phyloP scores from a whole-genome alignment of 345 rosid species.

The Sonneratia caseolaris region DNA sequence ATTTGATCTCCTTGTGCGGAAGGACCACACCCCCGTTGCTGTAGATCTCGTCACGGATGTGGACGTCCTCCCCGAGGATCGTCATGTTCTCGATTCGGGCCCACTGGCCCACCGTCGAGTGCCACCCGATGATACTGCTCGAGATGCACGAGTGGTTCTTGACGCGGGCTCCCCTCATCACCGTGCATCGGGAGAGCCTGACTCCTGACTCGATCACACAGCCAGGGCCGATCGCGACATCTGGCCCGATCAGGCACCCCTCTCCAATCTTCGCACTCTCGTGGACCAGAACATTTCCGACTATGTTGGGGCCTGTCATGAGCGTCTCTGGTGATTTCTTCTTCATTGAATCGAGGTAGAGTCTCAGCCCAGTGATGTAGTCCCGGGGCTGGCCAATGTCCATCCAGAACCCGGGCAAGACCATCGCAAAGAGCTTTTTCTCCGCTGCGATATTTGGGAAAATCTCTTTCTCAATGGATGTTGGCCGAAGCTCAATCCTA shows the following conservation, averaged over 20 bases:
- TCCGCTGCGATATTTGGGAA: slow-evolving; percentile 92
- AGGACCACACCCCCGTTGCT: slow-evolving; percentile 96
- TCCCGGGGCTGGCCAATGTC: slow-evolving; percentile 98
- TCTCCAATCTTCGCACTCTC: slow-evolving; percentile 90
- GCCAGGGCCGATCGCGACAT: slow-evolving; percentile 92
- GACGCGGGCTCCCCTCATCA: slow-evolving; percentile 91
- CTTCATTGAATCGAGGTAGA: slow-evolving; percentile 80
- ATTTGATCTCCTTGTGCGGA: slow-evolving; percentile 93
- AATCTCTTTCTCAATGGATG: slow-evolving; percentile 92
- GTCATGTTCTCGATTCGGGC: slow-evolving; percentile 98
- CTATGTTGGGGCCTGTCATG: slow-evolving; percentile 50
- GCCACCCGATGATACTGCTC: slow-evolving; percentile 96
- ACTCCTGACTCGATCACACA: slow-evolving; percentile 92
- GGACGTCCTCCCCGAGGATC: slow-evolving; percentile 93
- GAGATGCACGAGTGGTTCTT: slow-evolving; percentile 95
- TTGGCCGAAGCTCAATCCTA: slow-evolving; percentile 80
- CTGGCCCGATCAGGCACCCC: slow-evolving; percentile 94
- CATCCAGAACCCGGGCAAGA: slow-evolving; percentile 98
- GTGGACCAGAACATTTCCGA: slow-evolving; percentile 82
- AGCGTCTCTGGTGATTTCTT: slow-evolving; percentile 60
- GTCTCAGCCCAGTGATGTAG: slow-evolving; percentile 87
- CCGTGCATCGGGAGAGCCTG: slow-evolving; percentile 88
- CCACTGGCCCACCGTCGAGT: slow-evolving; percentile 94
- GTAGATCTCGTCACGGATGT: slow-evolving; percentile 85
- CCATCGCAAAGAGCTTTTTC: slow-evolving; percentile 79